Percentiles rank a stretch among this genome's conserved stretches.
Conservation (phyloP, 345 rosid species). For the Citrus cavaleriei region DNA sequence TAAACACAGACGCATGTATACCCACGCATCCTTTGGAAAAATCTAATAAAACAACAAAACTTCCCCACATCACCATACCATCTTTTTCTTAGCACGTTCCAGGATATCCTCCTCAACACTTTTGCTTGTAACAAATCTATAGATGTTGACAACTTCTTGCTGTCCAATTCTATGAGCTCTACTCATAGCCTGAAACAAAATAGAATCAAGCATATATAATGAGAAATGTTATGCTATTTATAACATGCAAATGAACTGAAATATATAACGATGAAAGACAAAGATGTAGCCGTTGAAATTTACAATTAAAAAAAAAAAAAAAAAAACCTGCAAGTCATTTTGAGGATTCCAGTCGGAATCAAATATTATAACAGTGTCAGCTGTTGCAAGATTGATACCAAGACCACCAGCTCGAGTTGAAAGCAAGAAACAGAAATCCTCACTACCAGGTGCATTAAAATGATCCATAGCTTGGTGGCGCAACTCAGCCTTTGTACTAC, state of each 20-base stretch:
- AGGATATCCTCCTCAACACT: constrained; percentile 99
- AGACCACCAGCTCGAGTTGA: constrained; percentile 99
- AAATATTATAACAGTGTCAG: constrained; percentile 97
- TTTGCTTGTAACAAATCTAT: constrained; percentile 98
- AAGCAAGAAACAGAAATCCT: constrained; percentile 98
- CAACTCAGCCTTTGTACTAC: constrained; percentile 98
- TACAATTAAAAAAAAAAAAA: background rate
- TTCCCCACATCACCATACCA: constrained; percentile 46
- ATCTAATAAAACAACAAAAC: background rate
- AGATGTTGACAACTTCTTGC: constrained; percentile 95
- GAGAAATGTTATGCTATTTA: background rate
- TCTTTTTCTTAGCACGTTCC: constrained; percentile 98
- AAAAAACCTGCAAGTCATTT: constrained; percentile 88
- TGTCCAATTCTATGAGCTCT: constrained; percentile 99
- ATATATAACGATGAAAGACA: background rate
- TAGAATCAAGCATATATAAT: constrained; percentile 4
- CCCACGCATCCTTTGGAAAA: background rate
- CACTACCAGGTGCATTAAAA: constrained; percentile 97
- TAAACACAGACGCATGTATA: background rate
- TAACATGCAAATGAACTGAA: constrained; percentile 1
- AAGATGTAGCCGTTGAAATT: background rate
- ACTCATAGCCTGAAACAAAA: constrained; percentile 86
- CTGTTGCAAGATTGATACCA: constrained; percentile 98
- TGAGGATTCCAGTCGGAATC: constrained; percentile 99
- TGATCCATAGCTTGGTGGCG: constrained; percentile 99